These are phyloP conservation scores for Phytopythium montanum DNA, from an alignment of 352 stramenopile species.

Conservation along the genomic window DNA sequence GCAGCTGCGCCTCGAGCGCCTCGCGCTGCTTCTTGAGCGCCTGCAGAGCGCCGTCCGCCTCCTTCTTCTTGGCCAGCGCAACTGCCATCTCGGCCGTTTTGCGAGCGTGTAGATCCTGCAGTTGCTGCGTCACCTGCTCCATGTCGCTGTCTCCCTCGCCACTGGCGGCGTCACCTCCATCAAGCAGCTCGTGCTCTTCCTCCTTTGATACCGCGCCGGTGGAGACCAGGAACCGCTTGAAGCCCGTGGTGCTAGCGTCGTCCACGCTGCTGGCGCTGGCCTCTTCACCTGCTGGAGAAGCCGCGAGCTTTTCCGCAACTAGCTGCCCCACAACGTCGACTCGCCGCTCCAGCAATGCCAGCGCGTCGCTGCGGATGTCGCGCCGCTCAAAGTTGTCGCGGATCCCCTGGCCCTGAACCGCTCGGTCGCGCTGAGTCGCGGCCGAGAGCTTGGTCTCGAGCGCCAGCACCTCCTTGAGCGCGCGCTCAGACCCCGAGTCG, in stretches of 20 bases:
- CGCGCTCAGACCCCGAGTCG: constrained; percentile 30
- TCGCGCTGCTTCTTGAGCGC: constrained; percentile 40
- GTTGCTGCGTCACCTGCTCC: constrained; percentile 25
- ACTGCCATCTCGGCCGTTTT: constrained; percentile 31
- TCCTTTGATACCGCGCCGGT: constrained; percentile 2
- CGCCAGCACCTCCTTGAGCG: constrained; percentile 38
- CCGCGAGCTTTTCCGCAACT: constrained; percentile 32
- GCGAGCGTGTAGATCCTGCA: constrained; percentile 35
- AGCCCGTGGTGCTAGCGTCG: neutral
- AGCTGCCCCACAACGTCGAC: constrained; percentile 37
- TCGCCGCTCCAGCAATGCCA: constrained; percentile 43
- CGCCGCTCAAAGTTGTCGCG: constrained; percentile 74
- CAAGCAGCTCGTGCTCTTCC: constrained; percentile 12
- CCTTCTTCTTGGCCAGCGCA: constrained; percentile 26
- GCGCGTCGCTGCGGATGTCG: constrained; percentile 67
- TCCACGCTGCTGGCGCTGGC: neutral
- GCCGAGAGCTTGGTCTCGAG: constrained; percentile 46
- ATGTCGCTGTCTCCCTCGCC: constrained; percentile 25
- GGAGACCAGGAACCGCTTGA: constrained; percentile 5
- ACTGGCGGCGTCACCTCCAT: neutral
- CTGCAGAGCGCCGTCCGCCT: constrained; percentile 13
- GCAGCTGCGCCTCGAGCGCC: constrained; percentile 52
- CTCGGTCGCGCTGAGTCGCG: constrained; percentile 40
- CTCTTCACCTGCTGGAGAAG: constrained; percentile 29
- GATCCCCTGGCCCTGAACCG: constrained; percentile 64